Conservation (phyloP, 2,329 filamentous ascomycete genomes). For the Immersiporthe knoxdaviesiana region DNA sequence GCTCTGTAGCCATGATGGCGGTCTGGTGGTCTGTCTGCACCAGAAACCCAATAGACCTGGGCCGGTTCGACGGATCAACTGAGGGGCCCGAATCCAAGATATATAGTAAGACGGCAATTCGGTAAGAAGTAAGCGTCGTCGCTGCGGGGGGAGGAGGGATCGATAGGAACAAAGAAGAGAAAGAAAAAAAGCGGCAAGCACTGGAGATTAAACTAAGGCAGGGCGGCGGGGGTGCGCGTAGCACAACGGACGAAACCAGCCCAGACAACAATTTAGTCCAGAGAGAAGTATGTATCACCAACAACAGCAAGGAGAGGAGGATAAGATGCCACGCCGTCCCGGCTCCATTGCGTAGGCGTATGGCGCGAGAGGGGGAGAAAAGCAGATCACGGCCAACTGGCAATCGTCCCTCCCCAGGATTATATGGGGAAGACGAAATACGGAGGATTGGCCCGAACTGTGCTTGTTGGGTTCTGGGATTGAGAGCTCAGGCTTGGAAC, state of each 20-base stretch:
- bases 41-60: not conserved
- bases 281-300: not conserved
- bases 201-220: not conserved
- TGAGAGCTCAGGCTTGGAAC: not conserved
- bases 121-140: constrained; percentile 3
- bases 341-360: not conserved
- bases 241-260: not conserved
- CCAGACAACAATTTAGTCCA: not conserved
- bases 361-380: not conserved
- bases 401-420: not conserved
- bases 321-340: not conserved
- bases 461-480: constrained; percentile 2
- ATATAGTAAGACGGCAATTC: not conserved
- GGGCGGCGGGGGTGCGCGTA: not conserved
- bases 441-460: not conserved
- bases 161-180: not conserved
- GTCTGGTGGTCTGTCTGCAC: not conserved
- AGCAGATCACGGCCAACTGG: constrained; percentile 7
- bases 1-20: constrained; percentile 8
- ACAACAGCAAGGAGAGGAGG: not conserved
- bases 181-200: not conserved
- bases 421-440: constrained; percentile 7
- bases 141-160: not conserved
- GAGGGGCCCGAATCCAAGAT: not conserved
- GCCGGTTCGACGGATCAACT: not conserved